phyloP scores from a whole-genome alignment of 169 alveolate genomes.

The Cryptosporidium parvum region DNA sequence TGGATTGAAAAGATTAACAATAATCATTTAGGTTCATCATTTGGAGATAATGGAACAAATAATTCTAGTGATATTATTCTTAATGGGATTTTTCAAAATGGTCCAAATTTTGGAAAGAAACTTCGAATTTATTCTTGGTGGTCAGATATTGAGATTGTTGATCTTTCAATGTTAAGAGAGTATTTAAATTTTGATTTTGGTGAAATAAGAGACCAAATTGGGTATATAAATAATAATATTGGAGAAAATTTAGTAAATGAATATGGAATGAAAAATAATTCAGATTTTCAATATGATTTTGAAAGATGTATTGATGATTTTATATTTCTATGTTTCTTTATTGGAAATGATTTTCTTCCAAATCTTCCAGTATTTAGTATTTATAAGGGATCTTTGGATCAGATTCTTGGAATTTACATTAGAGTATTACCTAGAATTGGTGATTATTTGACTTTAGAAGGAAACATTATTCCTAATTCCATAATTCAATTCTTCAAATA shows the following conservation, averaged over 20 bases:
- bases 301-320: conserved; percentile 97
- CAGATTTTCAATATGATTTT: conserved; percentile 83
- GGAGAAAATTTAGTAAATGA: neutral
- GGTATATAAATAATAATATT: neutral
- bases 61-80: neutral
- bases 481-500: conserved; percentile 30
- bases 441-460: conserved; percentile 91
- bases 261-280: too few species aligned
- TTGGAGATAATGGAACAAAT: neutral
- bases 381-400: conserved; percentile 97
- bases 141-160: conserved; percentile 77
- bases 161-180: conserved; percentile 85
- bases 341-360: conserved; percentile 98
- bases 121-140: conserved; percentile 69
- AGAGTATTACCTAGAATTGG: conserved; percentile 89
- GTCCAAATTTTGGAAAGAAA: conserved; percentile 37
- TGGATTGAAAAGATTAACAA: conserved; percentile 3
- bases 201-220: conserved; percentile 53
- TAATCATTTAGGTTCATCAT: neutral
- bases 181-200: conserved; percentile 85
- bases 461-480: conserved; percentile 82
- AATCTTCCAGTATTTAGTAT: conserved; percentile 94
- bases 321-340: conserved; percentile 94
- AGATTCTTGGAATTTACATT: conserved; percentile 92
- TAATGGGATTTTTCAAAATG: neutral